Evolutionary conservation across 495 filamentous ascomycete genomes (phyloP).

Genomic region (Penicillium samsonianum): DNA sequence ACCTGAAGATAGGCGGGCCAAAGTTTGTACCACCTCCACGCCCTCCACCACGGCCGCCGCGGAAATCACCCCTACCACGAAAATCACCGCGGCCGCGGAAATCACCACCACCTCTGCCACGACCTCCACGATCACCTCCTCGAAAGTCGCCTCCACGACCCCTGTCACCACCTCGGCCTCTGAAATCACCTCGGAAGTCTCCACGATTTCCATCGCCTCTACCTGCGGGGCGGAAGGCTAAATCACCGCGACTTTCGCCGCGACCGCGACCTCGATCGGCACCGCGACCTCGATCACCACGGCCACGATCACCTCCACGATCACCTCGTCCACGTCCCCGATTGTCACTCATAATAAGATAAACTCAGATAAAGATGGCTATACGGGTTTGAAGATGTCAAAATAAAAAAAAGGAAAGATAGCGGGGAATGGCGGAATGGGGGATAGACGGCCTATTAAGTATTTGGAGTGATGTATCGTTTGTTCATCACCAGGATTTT

Average conservation of each 20-base stretch:
- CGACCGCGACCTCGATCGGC: background rate
- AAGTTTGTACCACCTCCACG: background rate
- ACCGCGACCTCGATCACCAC: slow-evolving; percentile 5
- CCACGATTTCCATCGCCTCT: slow-evolving; percentile 5
- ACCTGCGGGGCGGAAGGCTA: slow-evolving; percentile 2
- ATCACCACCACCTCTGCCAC: slow-evolving; percentile 3
- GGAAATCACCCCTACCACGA: slow-evolving; percentile 1
- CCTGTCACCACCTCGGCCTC: background rate
- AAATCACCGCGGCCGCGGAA: background rate
- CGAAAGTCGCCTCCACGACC: slow-evolving; percentile 7
- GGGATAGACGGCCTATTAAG: background rate
- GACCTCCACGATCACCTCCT: background rate
- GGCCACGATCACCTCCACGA: slow-evolving; percentile 4
- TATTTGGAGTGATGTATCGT: background rate
- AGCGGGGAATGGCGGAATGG: background rate
- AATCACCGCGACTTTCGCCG: slow-evolving; percentile 2
- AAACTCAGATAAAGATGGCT: background rate
- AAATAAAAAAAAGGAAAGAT: background rate
- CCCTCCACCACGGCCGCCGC: background rate
- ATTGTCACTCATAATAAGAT: slow-evolving; percentile 8
- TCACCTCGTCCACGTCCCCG: slow-evolving; percentile 7
- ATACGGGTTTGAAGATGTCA: background rate
- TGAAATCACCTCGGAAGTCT: background rate
- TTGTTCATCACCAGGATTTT: background rate
- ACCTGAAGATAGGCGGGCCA: slow-evolving; percentile 13